phyloP scores from a whole-genome alignment of 371 early-diverging fungal species.

The Homolaphlyctis polyrhiza region DNA sequence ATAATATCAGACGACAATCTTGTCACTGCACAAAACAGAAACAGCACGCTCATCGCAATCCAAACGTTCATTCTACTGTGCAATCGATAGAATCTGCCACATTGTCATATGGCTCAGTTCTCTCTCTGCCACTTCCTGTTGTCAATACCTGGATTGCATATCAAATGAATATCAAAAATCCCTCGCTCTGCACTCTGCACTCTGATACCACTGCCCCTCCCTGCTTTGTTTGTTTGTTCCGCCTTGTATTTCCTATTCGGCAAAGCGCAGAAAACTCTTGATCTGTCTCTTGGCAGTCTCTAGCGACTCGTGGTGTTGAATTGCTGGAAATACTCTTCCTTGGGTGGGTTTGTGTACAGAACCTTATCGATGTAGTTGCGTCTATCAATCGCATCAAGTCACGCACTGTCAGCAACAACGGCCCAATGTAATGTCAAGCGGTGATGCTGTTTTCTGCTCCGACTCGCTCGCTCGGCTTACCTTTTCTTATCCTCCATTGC shows the following conservation, averaged over 20 bases:
- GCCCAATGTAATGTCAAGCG: background rate
- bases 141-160: background rate
- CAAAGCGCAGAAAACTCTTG: no score
- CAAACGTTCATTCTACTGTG: slow-evolving; percentile 22
- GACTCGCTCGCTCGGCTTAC: no score
- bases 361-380: slow-evolving; percentile 36
- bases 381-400: slow-evolving; percentile 16
- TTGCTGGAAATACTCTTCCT: slow-evolving; percentile 39
- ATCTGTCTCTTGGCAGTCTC: no score
- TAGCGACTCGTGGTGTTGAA: slow-evolving; percentile 50
- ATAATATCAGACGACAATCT: slow-evolving; percentile 16
- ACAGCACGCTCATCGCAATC: slow-evolving; percentile 15
- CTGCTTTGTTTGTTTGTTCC: no score
- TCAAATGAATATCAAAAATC: background rate
- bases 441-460: background rate
- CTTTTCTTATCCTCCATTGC: slow-evolving; percentile 35
- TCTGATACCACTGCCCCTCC: no score
- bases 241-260: no score
- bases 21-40: slow-evolving; percentile 14
- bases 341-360: slow-evolving; percentile 44
- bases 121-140: no score
- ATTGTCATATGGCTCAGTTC: no score
- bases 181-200: background rate
- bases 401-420: no score
- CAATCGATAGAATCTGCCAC: no score